Conservation (phyloP, 257 asterid genomes). For the Solanum pinnatisectum region DNA sequence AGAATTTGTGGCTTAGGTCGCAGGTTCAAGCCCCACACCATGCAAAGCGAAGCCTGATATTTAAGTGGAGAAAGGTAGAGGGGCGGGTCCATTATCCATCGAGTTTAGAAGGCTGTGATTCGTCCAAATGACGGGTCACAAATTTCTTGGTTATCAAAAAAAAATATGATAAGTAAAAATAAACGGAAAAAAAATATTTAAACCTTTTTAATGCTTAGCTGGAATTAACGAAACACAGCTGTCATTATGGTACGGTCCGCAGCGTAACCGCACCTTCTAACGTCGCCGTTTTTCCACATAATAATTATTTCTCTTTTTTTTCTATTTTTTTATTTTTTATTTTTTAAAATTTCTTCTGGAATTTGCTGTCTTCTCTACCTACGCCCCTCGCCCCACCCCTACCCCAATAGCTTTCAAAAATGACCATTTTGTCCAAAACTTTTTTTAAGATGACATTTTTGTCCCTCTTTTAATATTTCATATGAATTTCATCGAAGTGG, state of each 20-base stretch:
- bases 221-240: slow-evolving; percentile 62
- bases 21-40: no score
- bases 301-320: background rate
- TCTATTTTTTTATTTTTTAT: no score
- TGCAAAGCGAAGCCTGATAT: no score
- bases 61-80: no score
- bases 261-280: slow-evolving; percentile 21
- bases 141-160: no score
- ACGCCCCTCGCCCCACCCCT: background rate
- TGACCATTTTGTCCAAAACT: slow-evolving; percentile 2
- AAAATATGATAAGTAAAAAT: background rate
- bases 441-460: background rate
- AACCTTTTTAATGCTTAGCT: slow-evolving; percentile 39
- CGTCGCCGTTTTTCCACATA: slow-evolving; percentile 38
- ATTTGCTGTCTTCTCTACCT: slow-evolving; percentile 2
- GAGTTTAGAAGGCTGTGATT: no score
- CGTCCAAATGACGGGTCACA: no score
- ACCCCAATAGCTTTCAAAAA: background rate
- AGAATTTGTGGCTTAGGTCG: no score
- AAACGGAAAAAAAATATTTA: background rate
- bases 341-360: background rate
- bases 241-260: slow-evolving; percentile 39
- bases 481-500: background rate
- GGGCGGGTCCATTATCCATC: no score
- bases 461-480: background rate